These are phyloP conservation scores for Brettanomyces bruxellensis DNA, from an alignment of 805 yeast species.

Conservation along the genomic window DNA sequence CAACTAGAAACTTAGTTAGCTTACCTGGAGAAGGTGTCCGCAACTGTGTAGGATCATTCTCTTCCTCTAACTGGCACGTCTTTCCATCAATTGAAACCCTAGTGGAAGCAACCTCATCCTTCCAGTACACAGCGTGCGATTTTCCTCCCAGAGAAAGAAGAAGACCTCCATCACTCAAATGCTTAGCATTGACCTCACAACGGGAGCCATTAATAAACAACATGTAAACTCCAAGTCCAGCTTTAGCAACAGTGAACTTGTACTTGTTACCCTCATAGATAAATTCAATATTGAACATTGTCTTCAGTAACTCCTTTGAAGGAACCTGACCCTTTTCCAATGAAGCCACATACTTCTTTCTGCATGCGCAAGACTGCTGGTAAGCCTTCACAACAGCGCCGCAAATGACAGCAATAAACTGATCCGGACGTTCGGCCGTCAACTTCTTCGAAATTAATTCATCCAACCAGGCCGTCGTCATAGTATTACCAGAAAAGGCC, in stretches of 20 bases:
- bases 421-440: slow-evolving; percentile 96
- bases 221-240: slow-evolving; percentile 78
- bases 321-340: slow-evolving; percentile 96
- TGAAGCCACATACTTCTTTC: slow-evolving; percentile 60
- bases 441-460: slow-evolving; percentile 87
- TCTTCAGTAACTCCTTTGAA: slow-evolving; percentile 67
- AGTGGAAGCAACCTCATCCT: slow-evolving; percentile 93
- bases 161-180: slow-evolving; percentile 92
- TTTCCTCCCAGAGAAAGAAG: slow-evolving; percentile 83
- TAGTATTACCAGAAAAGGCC: slow-evolving; percentile 91
- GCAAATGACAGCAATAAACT: slow-evolving; percentile 81
- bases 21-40: slow-evolving; percentile 99
- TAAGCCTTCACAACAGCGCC: slow-evolving; percentile 98
- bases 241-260: slow-evolving; percentile 92
- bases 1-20: slow-evolving; percentile 85
- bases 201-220: slow-evolving; percentile 91
- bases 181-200: slow-evolving; percentile 76
- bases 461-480: slow-evolving; percentile 98
- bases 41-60: slow-evolving; percentile 96
- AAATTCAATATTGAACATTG: slow-evolving; percentile 87
- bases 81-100: slow-evolving; percentile 91
- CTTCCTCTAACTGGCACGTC: slow-evolving; percentile 89
- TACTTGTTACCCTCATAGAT: slow-evolving; percentile 90
- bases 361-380: slow-evolving; percentile 62
- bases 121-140: slow-evolving; percentile 94